Base-by-base conservation (phyloP, 768 basidiomycete species). In the Termitomyces sp. region DNA sequence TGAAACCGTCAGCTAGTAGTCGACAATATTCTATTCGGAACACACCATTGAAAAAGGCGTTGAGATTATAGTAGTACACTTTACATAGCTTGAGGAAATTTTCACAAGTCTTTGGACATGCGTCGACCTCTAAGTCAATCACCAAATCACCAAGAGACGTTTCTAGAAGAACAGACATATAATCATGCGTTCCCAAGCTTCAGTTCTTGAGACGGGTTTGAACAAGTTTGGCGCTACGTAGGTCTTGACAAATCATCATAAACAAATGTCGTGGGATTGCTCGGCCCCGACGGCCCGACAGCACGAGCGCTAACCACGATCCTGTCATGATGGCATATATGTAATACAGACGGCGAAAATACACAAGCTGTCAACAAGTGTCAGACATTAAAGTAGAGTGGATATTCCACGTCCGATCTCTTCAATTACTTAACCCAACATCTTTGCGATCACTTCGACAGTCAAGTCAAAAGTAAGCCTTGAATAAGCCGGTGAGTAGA, bases 11-110 rank as follows among this genome's bases (percentile, higher is more conserved):
- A 16, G 24, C 18, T 2, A 14, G 0, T 43, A 24, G 30, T 7
- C 2, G 27, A 16, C n/a, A 18, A 5, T 0, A 52, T 27, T 30
- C 1, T 39, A 20, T 40, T n/a, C 18, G 34, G 18, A 26, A 76
- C 88, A 56, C 60, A 95, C 95, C 94, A 74, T 99, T 98, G 82
- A 98, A 98, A 78, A 99, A 99, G 0, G 93, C 93, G 70, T 95
- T 93, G 60, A 97, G 75, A 70, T 95, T 96, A 79, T 96, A 98
- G 71, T 96, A 96, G 71, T 97, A 97, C 58, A 92, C 80, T 77
- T 98, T 98, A 77, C 95, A 98, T 57, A 99, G 79, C 72, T 99
- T 99, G 56, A 99, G 83, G 68, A 98, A 98, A 79, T 98, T 99
- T 72, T 93, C 86, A 74, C 90, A 95, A 53, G 88, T 91, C 72